These are phyloP conservation scores for Amoebophrya sp. DNA, from an alignment of 169 alveolate genomes.

Conservation along the genomic window DNA sequence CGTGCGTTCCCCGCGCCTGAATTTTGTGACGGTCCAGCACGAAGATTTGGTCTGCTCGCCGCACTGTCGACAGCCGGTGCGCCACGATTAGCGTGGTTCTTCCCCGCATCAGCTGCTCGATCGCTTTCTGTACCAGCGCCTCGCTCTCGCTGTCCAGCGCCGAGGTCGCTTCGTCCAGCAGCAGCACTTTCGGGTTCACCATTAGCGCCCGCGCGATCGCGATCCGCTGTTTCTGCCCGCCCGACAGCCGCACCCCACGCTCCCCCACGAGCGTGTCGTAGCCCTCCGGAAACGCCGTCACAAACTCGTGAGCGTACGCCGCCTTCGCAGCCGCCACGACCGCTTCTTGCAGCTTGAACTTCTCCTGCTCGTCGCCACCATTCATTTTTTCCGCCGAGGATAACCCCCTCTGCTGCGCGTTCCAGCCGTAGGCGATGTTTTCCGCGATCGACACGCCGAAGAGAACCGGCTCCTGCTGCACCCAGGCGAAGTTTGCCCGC, in stretches of 20 bases:
- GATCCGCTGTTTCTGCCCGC: constrained; percentile 75
- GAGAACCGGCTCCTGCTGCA: constrained; percentile 78
- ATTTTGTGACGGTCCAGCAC: constrained; percentile 41
- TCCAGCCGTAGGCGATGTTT: constrained; percentile 70
- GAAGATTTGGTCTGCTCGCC: constrained; percentile 40
- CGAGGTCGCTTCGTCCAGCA: constrained; percentile 80
- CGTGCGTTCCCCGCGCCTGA: constrained; percentile 48
- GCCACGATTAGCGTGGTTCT: constrained; percentile 22
- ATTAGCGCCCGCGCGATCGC: constrained; percentile 66
- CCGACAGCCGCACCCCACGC: constrained; percentile 82
- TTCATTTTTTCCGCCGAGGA: too few species aligned
- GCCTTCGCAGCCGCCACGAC: constrained; percentile 53
- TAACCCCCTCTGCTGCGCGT: background rate
- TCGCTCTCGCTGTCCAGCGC: constrained; percentile 74
- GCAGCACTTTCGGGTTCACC: constrained; percentile 51
- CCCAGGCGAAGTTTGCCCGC: constrained; percentile 29
- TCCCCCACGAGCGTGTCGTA: constrained; percentile 82
- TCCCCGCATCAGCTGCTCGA: constrained; percentile 24
- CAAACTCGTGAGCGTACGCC: constrained; percentile 62
- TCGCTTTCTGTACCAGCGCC: constrained; percentile 55
- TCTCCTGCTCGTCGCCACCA: too few species aligned
- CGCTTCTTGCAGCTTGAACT: constrained; percentile 19
- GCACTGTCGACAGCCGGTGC: constrained; percentile 49
- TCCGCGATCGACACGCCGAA: constrained; percentile 78
- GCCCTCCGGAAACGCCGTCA: constrained; percentile 54